Evolutionary conservation across 106 monocot species (phyloP).

Genomic region (Amphibolis antarctica): DNA sequence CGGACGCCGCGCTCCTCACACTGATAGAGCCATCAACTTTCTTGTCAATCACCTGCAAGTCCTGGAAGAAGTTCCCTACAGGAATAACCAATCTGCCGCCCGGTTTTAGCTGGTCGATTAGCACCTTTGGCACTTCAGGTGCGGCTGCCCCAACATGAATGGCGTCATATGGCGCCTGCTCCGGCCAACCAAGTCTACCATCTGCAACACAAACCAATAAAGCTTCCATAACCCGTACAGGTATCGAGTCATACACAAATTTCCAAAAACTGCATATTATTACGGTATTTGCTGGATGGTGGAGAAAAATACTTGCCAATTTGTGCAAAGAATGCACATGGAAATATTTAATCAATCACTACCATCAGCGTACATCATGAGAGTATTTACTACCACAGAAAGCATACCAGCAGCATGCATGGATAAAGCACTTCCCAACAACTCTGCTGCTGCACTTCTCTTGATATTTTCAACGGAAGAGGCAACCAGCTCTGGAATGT

Average conservation of each 20-base stretch:
- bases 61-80: conserved; percentile 64
- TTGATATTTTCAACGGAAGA: conserved; percentile 73
- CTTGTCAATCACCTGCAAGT: conserved; percentile 69
- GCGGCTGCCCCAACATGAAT: conserved; percentile 86
- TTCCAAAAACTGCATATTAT: too few relatives aligned
- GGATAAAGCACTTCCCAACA: conserved; percentile 50
- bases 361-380: too few relatives aligned
- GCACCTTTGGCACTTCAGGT: conserved; percentile 41
- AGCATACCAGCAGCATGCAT: conserved; percentile 60
- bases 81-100: conserved; percentile 81
- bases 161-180: conserved; percentile 62
- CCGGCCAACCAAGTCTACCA: conserved; percentile 75
- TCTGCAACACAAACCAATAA: conserved; percentile 23
- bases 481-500: conserved; percentile 73
- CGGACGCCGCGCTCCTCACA: conserved; percentile 38
- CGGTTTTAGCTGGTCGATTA: conserved; percentile 69
- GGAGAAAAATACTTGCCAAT: too few relatives aligned
- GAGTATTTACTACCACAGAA: background rate
- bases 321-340: too few relatives aligned
- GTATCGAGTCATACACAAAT: too few relatives aligned
- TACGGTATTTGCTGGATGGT: too few relatives aligned
- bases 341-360: too few relatives aligned
- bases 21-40: conserved; percentile 52
- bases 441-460: conserved; percentile 53
- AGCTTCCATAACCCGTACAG: background rate